These are phyloP conservation scores for Quercus tomentella DNA, from an alignment of 331 rosid genomes.

Conservation along the genomic window DNA sequence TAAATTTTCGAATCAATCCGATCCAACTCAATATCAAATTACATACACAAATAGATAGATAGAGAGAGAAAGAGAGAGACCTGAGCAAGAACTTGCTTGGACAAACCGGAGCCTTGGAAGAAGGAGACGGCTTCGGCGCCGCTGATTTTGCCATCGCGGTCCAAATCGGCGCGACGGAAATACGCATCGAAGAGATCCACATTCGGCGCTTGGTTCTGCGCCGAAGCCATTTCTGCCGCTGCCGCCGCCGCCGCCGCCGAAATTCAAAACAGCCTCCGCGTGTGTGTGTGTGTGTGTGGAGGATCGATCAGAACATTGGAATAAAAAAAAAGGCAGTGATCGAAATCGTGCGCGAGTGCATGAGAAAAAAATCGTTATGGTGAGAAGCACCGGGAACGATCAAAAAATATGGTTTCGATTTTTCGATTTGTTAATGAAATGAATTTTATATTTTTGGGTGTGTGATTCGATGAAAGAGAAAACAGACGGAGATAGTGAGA, in stretches of 20 bases:
- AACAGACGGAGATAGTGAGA: not conserved
- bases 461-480: not conserved
- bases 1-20: constrained; percentile 12
- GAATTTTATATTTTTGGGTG: no score
- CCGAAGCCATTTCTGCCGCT: constrained; percentile 52
- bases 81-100: constrained; percentile 90
- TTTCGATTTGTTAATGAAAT: no score
- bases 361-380: not conserved
- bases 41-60: not conserved
- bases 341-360: not conserved
- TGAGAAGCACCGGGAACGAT: not conserved
- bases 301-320: constrained; percentile 46
- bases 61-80: constrained; percentile 23
- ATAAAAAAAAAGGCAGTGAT: not conserved
- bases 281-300: no score
- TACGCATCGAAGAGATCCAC: constrained; percentile 98
- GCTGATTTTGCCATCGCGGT: constrained; percentile 95
- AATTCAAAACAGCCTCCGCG: no score
- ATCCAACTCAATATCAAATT: not conserved
- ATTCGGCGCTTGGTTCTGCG: constrained; percentile 59
- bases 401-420: not conserved
- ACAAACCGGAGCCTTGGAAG: constrained; percentile 92
- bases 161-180: constrained; percentile 95
- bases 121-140: constrained; percentile 90
- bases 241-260: not conserved